These are phyloP conservation scores for Tetradesmus lagerheimii DNA, from an alignment of 139 green algal genomes.

Conservation along the genomic window DNA sequence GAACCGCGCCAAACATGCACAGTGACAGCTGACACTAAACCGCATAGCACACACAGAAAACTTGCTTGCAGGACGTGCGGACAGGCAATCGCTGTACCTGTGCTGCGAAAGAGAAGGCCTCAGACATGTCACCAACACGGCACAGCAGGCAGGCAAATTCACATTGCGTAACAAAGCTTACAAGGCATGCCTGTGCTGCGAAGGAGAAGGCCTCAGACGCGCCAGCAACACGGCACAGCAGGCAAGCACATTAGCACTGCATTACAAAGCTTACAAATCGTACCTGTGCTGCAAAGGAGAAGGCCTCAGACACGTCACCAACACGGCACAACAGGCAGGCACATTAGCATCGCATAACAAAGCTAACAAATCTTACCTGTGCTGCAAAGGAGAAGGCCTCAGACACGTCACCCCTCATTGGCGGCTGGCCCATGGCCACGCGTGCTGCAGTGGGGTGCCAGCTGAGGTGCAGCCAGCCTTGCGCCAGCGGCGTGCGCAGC, in stretches of 20 bases:
- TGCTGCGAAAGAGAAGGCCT: background rate
- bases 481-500: conserved; percentile 54
- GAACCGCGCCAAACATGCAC: too few relatives aligned
- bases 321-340: too few relatives aligned
- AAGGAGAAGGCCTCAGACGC: too few relatives aligned
- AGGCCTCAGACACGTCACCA: too few relatives aligned
- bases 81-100: too few relatives aligned
- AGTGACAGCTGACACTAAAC: too few relatives aligned
- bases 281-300: conserved; percentile 53
- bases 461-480: conserved; percentile 81
- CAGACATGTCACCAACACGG: too few relatives aligned
- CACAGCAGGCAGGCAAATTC: background rate
- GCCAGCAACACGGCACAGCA: too few relatives aligned
- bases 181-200: background rate
- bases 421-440: conserved; percentile 54
- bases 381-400: conserved; percentile 59
- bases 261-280: background rate
- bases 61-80: too few relatives aligned
- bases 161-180: background rate
- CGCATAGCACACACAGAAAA: too few relatives aligned
- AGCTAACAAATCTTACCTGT: background rate
- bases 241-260: too few relatives aligned
- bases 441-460: conserved; percentile 77
- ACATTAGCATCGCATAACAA: too few relatives aligned
- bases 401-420: conserved; percentile 51